phyloP scores from a whole-genome alignment of 2,329 filamentous ascomycete genomes.

The Tolypocladium tropicale region DNA sequence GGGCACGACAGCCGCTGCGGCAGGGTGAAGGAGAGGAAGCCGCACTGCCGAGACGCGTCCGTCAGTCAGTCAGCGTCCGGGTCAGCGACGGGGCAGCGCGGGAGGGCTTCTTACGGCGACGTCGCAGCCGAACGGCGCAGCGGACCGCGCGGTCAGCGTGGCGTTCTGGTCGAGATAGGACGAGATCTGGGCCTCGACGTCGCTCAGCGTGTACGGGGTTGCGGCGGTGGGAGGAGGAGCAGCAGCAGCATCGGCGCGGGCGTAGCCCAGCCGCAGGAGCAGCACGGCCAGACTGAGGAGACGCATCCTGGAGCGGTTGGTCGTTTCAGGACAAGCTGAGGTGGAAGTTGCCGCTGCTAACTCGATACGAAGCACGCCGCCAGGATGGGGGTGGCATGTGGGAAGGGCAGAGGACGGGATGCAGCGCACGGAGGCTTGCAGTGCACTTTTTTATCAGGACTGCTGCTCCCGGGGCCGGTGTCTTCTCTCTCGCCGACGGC shows the following conservation, averaged over 20 bases:
- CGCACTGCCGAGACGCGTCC: constrained; percentile 6
- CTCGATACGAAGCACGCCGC: too few species aligned
- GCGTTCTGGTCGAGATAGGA: constrained; percentile 3
- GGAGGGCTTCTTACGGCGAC: not conserved
- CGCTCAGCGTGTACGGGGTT: not conserved
- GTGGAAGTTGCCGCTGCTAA: not conserved
- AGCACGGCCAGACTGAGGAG: constrained; percentile 1
- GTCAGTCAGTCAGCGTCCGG: not conserved
- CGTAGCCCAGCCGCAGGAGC: constrained; percentile 1
- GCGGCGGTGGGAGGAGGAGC: too few species aligned
- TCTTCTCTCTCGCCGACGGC: too few species aligned
- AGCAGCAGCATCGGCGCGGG: too few species aligned
- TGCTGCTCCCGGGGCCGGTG: too few species aligned
- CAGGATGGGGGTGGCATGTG: not conserved
- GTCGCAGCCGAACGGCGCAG: not conserved
- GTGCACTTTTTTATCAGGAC: too few species aligned
- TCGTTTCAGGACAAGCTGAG: not conserved
- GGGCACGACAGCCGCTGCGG: constrained; percentile 8
- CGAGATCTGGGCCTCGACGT: constrained; percentile 8
- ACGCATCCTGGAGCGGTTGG: constrained; percentile 1
- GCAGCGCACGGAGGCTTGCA: too few species aligned
- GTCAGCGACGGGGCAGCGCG: not conserved
- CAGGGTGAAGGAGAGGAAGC: constrained; percentile 9
- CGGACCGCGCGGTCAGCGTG: not conserved
- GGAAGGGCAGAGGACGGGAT: not conserved